These are phyloP conservation scores for Spathaspora hagerdaliae DNA, from an alignment of 805 yeast species.

Conservation along the genomic window DNA sequence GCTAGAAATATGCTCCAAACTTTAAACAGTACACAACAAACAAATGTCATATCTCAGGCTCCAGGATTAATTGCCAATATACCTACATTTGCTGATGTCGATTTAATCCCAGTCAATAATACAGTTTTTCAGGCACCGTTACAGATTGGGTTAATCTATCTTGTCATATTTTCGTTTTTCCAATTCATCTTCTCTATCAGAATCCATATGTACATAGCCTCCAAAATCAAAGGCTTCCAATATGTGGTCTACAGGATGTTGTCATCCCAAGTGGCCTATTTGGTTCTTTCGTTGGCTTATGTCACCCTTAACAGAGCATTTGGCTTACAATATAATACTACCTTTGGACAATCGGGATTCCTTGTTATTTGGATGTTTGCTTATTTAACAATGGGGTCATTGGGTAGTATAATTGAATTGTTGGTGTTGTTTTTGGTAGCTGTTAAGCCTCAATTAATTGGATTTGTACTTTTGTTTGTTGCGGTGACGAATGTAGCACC, in stretches of 20 bases:
- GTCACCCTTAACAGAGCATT: constrained; percentile 27
- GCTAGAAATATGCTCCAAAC: constrained; percentile 11
- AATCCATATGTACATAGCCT: constrained; percentile 23
- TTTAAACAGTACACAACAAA: constrained; percentile 6
- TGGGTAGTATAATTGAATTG: constrained; percentile 28
- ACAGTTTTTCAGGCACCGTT: constrained; percentile 27
- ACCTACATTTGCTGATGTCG: constrained; percentile 20
- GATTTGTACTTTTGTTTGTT: constrained; percentile 22
- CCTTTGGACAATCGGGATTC: constrained; percentile 31
- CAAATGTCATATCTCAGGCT: constrained; percentile 8
- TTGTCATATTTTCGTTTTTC: constrained; percentile 30
- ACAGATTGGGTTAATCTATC: constrained; percentile 29
- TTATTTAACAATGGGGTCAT: constrained; percentile 25
- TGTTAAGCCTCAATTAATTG: constrained; percentile 23
- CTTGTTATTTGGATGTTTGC: constrained; percentile 30
- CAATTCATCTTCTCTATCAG: constrained; percentile 25
- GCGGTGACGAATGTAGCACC: constrained; percentile 30
- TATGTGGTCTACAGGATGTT: constrained; percentile 21
- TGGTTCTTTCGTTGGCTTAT: constrained; percentile 23
- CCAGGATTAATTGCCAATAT: constrained; percentile 21
- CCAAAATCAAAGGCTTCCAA: constrained; percentile 21
- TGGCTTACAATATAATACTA: constrained; percentile 13
- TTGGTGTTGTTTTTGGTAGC: constrained; percentile 19
- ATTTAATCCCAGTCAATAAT: constrained; percentile 20
- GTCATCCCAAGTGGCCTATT: constrained; percentile 25